Base-by-base conservation (phyloP, 1,284 basidiomycete species). In the Microbotryomycetes sp. region DNA sequence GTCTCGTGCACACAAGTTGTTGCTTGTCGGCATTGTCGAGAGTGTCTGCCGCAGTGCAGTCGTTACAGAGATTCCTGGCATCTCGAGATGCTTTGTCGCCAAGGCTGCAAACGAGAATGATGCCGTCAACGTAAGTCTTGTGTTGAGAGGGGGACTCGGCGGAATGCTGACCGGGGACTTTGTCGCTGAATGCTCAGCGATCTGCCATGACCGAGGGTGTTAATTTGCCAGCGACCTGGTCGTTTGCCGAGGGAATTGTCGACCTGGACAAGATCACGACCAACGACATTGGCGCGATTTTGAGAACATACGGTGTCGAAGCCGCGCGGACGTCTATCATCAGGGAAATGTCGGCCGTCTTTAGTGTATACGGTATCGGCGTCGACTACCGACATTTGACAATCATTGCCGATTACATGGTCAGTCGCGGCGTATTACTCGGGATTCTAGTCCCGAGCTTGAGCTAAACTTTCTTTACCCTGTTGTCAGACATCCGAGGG, bases 361-460 rank as follows among this genome's bases (percentile, higher is more conserved):
- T 99, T 77, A 86, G 84, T n/a, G 91, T 89, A 3, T 99, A 99
- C 79, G 94, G 88, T 74, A 99, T 99, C 73, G 89, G 89, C 63
- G 96, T 99, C 58, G 87, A 97, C 76, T 85, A 84, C 70, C 85
- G 96, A 59, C 96, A 99, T 80, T 80, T 98, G 58, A 92, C 93
- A 73, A 81, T 99, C 64, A 97, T 99, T 74, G 96, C 96, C 31
- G 96, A 99, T 76, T 99, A 98, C 76, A 97, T 97, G 92, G 91
- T 92, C 72, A 68, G 86, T 77, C 53, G 24, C 51, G 11, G 24
- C 53, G 15, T 54, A 26, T 54, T 62, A 15, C 61, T 52, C 54
- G 45, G 60, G 53, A 52, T 45, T n/a, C n/a, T n/a, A n/a, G n/a
- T n/a, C n/a, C n/a, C n/a, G n/a, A n/a, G n/a, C 47, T 60, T 21